Evolutionary conservation across 2,329 filamentous ascomycete genomes (phyloP), one percentile per base, ranked within the genome.

Genomic region (Hortaea sp.): DNA sequence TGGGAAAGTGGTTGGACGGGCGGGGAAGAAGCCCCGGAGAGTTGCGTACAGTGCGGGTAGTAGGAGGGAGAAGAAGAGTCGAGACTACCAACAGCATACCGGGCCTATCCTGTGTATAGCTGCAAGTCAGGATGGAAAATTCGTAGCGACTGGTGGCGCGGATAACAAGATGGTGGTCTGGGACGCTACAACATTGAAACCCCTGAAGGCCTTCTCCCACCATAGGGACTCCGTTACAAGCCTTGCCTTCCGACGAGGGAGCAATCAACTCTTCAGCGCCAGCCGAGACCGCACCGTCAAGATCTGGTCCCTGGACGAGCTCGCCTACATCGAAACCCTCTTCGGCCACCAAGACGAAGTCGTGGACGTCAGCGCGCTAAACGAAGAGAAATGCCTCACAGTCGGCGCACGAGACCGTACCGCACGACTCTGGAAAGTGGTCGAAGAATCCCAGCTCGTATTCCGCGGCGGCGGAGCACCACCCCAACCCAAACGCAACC

Each of bases 271-370:
- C 13, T 98, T 94, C 69, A 94, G 88, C 3, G 84, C 85, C 48
- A 92, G 87, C 45, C 85, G 84, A 59, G 92, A 98, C 67, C 80
- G 92, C 38, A 95, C 90, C 2, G 84, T 98, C 62, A 97, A 97
- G 67, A 84, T 94, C 30, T 98, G 90, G 88, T 90, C 84, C 55
- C 72, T 95, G 39, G 85, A 95, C 57, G 88, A 94, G 63, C 75
- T 95, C 51, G 88, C 90, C 40, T 98, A 97, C 61, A 79, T 95
- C 29, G 92, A 98, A 66, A 97, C 90, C 0, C 74, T 98, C 0
- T 97, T 95, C 62, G 92, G 92, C 39, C 92, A 98, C 68, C 90
- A 95, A 63, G 90, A 97, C 63, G 77, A 86, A 53, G 85, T 97
- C 5, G 75, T 90, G 34, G 86, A 88, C 60, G 79, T 98, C 45